Base-by-base conservation (phyloP, 768 basidiomycete genomes). In the Xerocomellus intermedius region DNA sequence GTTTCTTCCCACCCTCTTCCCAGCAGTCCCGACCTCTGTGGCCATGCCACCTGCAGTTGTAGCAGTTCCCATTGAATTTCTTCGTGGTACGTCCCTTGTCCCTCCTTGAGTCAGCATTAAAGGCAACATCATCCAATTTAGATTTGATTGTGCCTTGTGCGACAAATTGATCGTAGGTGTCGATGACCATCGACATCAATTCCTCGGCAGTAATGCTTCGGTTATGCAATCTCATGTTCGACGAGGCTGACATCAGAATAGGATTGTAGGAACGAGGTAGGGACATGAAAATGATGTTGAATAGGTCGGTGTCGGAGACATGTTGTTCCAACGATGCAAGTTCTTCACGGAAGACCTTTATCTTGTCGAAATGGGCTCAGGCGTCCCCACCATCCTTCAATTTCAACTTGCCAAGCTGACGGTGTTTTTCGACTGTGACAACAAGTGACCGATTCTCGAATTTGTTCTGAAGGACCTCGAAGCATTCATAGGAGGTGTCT, bases 1-100 rank as follows among this genome's bases (percentile, higher is more conserved):
- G 44, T 14, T 56, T 57, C 0, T 19, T 44, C 10, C 55, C 26
- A 2, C 55, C 60, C 22, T 62, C 56, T 30, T 61, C 48, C 60
- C 55, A 62, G 13, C 58, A 61, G 6, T 60, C 37, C 4, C 9
- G 1, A 1, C 3, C 26, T 4, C 8, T 32, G 16, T 61, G 53
- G 0, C 57, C 57, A 14, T 37, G 5, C 54, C 48, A 55, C 0
- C 57, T 22, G 16, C 53, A 61, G 9, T 59, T 53, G 13, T 37
- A 8, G 36, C 55, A 57, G 24, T 37, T 13, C 0, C 41, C 38
- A 14, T 33, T 16, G 5, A 49, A 58, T 9, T 35, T 56, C 19
- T 38, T 24, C 13, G 10, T 2, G 2, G 10, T 12, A 33, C 8
- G 24, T 14, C 28, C 17, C 17, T 30, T 44, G 6, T 7, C 30